phyloP scores from a whole-genome alignment of 2,329 filamentous ascomycete genomes.

The Trichoderma pleuroti region DNA sequence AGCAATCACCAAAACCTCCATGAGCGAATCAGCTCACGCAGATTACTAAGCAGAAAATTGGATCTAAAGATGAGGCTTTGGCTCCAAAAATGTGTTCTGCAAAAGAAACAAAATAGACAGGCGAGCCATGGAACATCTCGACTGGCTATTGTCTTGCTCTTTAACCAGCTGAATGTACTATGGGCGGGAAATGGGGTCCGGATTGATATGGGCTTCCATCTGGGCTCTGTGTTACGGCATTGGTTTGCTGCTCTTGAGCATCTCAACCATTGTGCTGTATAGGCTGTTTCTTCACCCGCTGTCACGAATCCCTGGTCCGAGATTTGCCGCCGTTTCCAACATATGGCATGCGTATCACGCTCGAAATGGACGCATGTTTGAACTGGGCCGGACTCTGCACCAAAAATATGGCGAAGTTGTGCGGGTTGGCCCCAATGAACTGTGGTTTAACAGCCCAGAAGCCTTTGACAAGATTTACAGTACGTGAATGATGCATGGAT shows the following conservation, averaged over 20 bases:
- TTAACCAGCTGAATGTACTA: not conserved
- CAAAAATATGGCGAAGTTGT: conserved; percentile 47
- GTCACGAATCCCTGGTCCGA: conserved; percentile 45
- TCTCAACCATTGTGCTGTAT: conserved; percentile 32
- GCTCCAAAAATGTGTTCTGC: not conserved
- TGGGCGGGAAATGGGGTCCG: not conserved
- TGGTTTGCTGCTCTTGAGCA: not conserved
- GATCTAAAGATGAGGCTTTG: not conserved
- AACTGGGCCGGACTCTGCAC: conserved; percentile 45
- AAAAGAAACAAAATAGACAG: not conserved
- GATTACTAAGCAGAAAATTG: not conserved
- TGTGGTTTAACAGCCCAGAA: conserved; percentile 49
- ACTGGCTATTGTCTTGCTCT: not conserved
- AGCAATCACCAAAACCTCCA: not conserved
- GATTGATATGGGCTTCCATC: conserved; percentile 4
- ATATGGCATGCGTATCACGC: conserved; percentile 47
- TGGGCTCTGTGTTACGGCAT: not conserved
- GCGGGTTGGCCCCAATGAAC: conserved; percentile 51
- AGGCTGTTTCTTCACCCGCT: conserved; percentile 44
- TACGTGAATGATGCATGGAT: conserved; percentile 25
- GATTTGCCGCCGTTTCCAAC: conserved; percentile 44
- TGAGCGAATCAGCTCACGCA: not conserved
- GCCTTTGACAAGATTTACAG: conserved; percentile 49
- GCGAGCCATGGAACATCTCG: not conserved
- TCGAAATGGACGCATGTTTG: conserved; percentile 41